Conservation (phyloP, 129 eudicot species). For the Deinandra increscens region DNA sequence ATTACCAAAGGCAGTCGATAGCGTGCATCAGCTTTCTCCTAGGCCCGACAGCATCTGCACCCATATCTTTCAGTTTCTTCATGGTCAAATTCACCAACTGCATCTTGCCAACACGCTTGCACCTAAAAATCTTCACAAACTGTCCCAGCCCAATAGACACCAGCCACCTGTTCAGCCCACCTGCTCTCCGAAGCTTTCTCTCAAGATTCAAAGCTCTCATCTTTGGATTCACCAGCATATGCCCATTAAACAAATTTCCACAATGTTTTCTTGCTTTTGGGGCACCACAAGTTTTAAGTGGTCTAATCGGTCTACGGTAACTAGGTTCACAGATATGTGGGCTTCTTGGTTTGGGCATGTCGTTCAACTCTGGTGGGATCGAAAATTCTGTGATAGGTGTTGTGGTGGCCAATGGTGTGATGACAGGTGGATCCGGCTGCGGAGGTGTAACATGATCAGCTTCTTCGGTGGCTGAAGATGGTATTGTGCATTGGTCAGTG, state of each 20-base stretch:
- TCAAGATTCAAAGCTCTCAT: slow-evolving; percentile 70
- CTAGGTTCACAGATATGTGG: slow-evolving; percentile 10
- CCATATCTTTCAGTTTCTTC: slow-evolving; percentile 94
- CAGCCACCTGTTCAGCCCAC: slow-evolving; percentile 83
- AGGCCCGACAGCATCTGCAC: slow-evolving; percentile 86
- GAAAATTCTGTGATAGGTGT: slow-evolving; percentile 28
- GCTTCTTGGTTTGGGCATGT: slow-evolving; percentile 14
- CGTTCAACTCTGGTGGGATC: slow-evolving; percentile 30
- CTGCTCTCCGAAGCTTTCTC: slow-evolving; percentile 70
- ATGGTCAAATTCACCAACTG: slow-evolving; percentile 74
- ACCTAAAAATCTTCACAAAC: slow-evolving; percentile 56
- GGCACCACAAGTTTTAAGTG: slow-evolving; percentile 20
- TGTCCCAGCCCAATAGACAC: slow-evolving; percentile 74
- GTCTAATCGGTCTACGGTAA: slow-evolving; percentile 13
- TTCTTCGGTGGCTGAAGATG: slow-evolving; percentile 19
- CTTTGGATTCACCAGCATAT: slow-evolving; percentile 41
- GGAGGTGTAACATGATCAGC: slow-evolving; percentile 17
- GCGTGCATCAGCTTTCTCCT: slow-evolving; percentile 75
- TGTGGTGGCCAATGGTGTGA: slow-evolving; percentile 31
- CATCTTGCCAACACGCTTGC: slow-evolving; percentile 51
- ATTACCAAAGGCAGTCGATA: slow-evolving; percentile 66
- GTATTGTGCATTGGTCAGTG: slow-evolving; percentile 30
- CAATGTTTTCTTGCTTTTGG: slow-evolving; percentile 30
- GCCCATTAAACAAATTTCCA: slow-evolving; percentile 31
- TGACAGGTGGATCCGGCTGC: slow-evolving; percentile 28